Evolutionary conservation across 2,329 filamentous ascomycete genomes (phyloP).

Genomic region (Exophiala calicioides): DNA sequence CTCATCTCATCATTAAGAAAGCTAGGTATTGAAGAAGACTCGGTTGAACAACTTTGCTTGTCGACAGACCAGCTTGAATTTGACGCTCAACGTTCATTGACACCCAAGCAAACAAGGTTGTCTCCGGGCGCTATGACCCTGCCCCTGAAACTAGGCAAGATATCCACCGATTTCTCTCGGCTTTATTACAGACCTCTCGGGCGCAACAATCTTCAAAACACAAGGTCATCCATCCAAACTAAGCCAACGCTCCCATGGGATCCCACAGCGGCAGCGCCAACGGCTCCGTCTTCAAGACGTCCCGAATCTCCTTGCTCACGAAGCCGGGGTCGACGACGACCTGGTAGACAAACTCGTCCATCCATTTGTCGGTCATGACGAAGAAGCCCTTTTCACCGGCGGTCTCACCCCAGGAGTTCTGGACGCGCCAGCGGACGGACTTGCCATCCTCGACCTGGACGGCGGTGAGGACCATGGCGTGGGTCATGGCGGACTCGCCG

Average conservation of each 20-base stretch:
- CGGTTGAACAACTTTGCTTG: too few species aligned
- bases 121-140: too few species aligned
- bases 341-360: conserved; percentile 82
- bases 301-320: conserved; percentile 64
- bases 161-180: too few species aligned
- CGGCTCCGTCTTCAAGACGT: conserved; percentile 70
- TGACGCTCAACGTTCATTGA: too few species aligned
- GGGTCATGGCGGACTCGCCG: conserved; percentile 81
- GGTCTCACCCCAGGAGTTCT: conserved; percentile 77
- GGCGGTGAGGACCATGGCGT: conserved; percentile 87
- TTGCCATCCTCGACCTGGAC: conserved; percentile 71
- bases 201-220: too few species aligned
- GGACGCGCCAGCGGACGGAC: conserved; percentile 76
- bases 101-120: too few species aligned
- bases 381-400: conserved; percentile 80
- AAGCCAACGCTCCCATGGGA: conserved; percentile 74
- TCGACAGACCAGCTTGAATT: too few species aligned
- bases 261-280: conserved; percentile 76
- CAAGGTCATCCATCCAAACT: conserved; percentile 3
- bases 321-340: conserved; percentile 76
- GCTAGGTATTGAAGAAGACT: too few species aligned
- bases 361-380: conserved; percentile 81
- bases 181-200: too few species aligned
- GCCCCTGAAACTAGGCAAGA: too few species aligned
- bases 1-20: too few species aligned